Conservation (phyloP, 768 basidiomycete genomes). For the Galerina sulciceps region DNA sequence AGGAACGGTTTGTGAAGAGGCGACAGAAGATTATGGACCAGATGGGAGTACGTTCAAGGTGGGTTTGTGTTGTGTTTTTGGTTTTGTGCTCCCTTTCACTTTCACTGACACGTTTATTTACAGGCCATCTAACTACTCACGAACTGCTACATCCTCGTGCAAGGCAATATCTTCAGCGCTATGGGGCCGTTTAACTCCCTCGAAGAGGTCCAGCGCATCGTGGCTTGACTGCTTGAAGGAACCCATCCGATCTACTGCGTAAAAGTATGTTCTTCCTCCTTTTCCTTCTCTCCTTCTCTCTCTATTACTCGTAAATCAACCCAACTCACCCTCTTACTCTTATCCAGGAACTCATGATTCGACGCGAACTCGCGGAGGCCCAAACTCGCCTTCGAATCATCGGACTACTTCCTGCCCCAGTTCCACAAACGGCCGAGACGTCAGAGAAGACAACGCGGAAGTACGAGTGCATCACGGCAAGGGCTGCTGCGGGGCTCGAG, state of each 20-base stretch:
- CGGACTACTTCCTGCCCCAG: conserved; percentile 98
- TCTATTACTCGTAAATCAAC: neutral
- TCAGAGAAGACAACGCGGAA: conserved; percentile 96
- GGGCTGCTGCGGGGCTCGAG: conserved; percentile 68
- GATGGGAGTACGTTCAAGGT: conserved; percentile 98
- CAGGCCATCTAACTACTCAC: conserved; percentile 97
- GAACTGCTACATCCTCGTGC: conserved; percentile 95
- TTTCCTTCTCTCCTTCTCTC: too few relatives aligned
- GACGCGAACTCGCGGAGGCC: conserved; percentile 98
- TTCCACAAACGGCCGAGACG: conserved; percentile 91
- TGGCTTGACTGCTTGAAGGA: conserved; percentile 99
- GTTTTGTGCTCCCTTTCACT: neutral
- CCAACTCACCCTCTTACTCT: neutral
- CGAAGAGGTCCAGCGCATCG: conserved; percentile 94
- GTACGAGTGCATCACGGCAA: conserved; percentile 68
- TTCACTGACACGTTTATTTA: neutral
- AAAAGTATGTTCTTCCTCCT: conserved; percentile 66
- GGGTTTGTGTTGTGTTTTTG: conserved; percentile 16
- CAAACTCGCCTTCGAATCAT: conserved; percentile 89
- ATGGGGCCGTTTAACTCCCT: conserved; percentile 97
- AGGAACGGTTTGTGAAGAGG: conserved; percentile 95
- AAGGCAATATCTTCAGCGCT: conserved; percentile 96
- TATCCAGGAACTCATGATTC: conserved; percentile 93
- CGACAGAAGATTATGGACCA: conserved; percentile 97
- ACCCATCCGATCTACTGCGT: conserved; percentile 99